Base-by-base conservation (phyloP, 176 grass and related monocot species). In the Dactylis glomerata region DNA sequence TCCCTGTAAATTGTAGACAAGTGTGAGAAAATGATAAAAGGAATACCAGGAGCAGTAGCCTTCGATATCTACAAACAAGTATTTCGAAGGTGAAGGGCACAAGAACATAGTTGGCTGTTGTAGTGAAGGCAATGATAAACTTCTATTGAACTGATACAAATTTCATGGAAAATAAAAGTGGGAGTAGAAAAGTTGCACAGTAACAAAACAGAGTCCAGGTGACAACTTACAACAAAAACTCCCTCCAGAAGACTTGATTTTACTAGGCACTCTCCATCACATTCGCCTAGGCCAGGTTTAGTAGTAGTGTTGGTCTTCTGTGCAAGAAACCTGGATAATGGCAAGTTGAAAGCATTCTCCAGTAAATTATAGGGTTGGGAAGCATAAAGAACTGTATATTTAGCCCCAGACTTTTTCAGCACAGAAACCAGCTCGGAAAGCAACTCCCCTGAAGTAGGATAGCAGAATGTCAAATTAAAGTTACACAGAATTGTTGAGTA, bases 211-310 rank as follows among this genome's bases (percentile, higher is more conserved):
- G 45, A 34, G 22, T 70, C 40, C 26, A 73, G 11, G 67, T 38
- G 61, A 64, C n/a, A 77, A 86, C 93, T 94, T 94, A 99, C 96
- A 56, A 99, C 96, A 89, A 99, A 89, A 84, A 66, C 62, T 61
- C 96, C 96, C 93, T 99, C 96, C 17, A 99, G 88, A 75, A 99
- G 93, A 81, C 81, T 87, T 77, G 96, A 86, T 55, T 96, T 98
- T 37, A 98, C 74, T 86, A 87, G 68, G 74, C 96, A 98, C 28
- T 88, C 84, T 46, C 82, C 89, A 65, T 96, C 96, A 76, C 96
- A 98, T 81, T 77, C 86, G 49, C 83, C 86, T n/a, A 56, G 70
- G 37, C 40, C 81, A 86, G 81, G n/a, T 83, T 89, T 86, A 44
- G 68, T 86, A 33, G 3, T 73, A 33, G 9, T 68, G 31, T 77